phyloP scores from a whole-genome alignment of 208 protist species.

The Acanthamoeba culbertsoni region DNA sequence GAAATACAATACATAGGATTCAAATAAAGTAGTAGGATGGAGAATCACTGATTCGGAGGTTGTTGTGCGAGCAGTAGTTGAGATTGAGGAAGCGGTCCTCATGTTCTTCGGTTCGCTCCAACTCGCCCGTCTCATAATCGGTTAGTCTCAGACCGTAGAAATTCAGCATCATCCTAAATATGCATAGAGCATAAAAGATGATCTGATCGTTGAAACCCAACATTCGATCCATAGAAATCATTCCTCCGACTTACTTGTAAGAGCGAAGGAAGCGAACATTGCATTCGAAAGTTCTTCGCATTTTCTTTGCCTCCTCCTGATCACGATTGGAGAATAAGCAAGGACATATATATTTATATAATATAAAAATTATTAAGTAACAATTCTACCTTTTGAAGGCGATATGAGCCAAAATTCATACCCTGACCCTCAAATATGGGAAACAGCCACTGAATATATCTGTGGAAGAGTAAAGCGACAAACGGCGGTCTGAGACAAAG shows the following conservation, averaged over 20 bases:
- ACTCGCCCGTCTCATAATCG: neutral
- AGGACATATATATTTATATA: neutral
- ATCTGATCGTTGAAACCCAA: too few relatives aligned
- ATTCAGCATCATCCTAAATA: conserved; percentile 49
- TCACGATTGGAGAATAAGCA: neutral
- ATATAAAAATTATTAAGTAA: too few relatives aligned
- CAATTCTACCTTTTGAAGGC: neutral
- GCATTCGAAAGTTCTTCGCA: neutral
- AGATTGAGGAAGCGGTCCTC: conserved; percentile 45
- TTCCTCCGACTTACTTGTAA: too few relatives aligned
- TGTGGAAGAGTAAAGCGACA: neutral
- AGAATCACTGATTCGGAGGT: conserved; percentile 29
- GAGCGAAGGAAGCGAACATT: conserved; percentile 14
- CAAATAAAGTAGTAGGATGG: neutral
- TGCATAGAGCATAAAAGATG: too few relatives aligned
- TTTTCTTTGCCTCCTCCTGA: conserved; percentile 23
- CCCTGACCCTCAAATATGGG: conserved; percentile 23
- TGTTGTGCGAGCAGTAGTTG: conserved; percentile 55
- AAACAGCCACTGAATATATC: conserved; percentile 46
- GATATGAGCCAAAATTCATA: conserved; percentile 47
- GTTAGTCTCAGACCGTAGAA: neutral
- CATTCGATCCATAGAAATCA: too few relatives aligned
- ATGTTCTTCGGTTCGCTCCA: neutral
- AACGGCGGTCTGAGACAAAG: neutral
- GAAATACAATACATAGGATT: neutral